Evolutionary conservation across 352 stramenopile species (phyloP).

Genomic region (Phytophthora sp.): DNA sequence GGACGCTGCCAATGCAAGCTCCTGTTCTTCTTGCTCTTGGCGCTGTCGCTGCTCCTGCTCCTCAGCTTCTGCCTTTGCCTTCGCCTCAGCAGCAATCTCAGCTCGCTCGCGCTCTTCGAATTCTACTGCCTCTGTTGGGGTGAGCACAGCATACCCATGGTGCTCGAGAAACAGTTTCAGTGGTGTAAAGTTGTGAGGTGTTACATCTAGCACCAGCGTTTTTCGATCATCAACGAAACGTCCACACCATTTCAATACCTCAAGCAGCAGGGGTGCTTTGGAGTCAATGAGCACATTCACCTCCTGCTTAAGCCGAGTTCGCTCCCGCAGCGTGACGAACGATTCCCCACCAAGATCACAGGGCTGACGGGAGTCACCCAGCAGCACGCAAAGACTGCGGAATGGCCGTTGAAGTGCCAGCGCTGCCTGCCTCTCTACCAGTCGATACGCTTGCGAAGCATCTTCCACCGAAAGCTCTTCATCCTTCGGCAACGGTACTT

Average conservation of each 20-base stretch:
- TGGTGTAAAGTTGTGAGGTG: constrained; percentile 52
- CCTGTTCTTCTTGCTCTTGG: constrained; percentile 28
- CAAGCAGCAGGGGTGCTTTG: constrained; percentile 58
- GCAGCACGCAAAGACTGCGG: constrained; percentile 59
- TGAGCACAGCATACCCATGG: constrained; percentile 57
- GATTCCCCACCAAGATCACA: constrained; percentile 57
- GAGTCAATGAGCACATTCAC: constrained; percentile 75
- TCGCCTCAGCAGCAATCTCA: constrained; percentile 25
- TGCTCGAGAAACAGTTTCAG: constrained; percentile 48
- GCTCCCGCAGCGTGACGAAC: constrained; percentile 55
- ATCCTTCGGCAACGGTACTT: constrained; percentile 19
- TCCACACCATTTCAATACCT: constrained; percentile 61
- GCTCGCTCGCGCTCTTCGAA: constrained; percentile 30
- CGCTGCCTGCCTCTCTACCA: constrained; percentile 57
- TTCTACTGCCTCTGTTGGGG: constrained; percentile 44
- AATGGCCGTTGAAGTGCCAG: constrained; percentile 54
- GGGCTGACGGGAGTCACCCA: constrained; percentile 58
- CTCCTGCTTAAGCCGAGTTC: constrained; percentile 61
- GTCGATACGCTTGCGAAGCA: constrained; percentile 62
- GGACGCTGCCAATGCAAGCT: constrained; percentile 7
- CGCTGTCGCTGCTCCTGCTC: constrained; percentile 18
- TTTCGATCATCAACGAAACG: constrained; percentile 60
- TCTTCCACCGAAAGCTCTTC: constrained; percentile 67
- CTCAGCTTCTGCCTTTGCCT: constrained; percentile 29
- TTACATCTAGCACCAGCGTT: constrained; percentile 65